phyloP scores from a whole-genome alignment of 1,284 basidiomycete genomes.

The Coniferiporia sulphurascens region DNA sequence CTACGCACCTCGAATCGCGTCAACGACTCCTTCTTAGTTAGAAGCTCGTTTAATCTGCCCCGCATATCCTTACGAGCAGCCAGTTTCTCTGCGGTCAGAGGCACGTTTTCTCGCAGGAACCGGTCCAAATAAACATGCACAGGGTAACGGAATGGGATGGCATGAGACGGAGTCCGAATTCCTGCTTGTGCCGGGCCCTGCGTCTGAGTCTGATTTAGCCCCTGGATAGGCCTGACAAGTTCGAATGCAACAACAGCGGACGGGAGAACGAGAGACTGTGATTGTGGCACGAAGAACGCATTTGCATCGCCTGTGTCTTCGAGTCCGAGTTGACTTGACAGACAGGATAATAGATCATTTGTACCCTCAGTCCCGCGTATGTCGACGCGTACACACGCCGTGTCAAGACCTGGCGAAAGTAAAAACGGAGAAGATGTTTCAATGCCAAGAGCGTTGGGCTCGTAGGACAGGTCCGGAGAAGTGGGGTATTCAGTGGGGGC shows the following conservation, averaged over 20 bases:
- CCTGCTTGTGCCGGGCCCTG: slow-evolving; percentile 16
- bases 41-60: slow-evolving; percentile 44
- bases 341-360: slow-evolving; percentile 56
- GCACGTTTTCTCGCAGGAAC: slow-evolving; percentile 56
- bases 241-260: slow-evolving; percentile 61
- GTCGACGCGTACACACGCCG: slow-evolving; percentile 37
- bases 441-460: slow-evolving; percentile 7
- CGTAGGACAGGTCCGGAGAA: background rate
- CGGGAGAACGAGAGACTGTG: slow-evolving; percentile 54
- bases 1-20: slow-evolving; percentile 50
- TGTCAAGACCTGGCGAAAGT: slow-evolving; percentile 27
- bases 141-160: slow-evolving; percentile 50
- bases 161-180: slow-evolving; percentile 12
- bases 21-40: slow-evolving; percentile 41
- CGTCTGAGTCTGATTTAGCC: background rate
- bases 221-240: slow-evolving; percentile 33
- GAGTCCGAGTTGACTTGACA: slow-evolving; percentile 44
- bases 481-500: background rate
- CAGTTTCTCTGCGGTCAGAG: slow-evolving; percentile 45
- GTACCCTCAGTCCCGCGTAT: slow-evolving; percentile 32
- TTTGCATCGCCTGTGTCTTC: slow-evolving; percentile 2
- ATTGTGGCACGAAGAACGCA: slow-evolving; percentile 24
- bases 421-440: background rate
- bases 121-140: slow-evolving; percentile 63
- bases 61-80: slow-evolving; percentile 40